Evolutionary conservation across 345 rosid genomes (phyloP), one percentile per base, ranked within the genome.

Genomic region (Euphorbia peplus): DNA sequence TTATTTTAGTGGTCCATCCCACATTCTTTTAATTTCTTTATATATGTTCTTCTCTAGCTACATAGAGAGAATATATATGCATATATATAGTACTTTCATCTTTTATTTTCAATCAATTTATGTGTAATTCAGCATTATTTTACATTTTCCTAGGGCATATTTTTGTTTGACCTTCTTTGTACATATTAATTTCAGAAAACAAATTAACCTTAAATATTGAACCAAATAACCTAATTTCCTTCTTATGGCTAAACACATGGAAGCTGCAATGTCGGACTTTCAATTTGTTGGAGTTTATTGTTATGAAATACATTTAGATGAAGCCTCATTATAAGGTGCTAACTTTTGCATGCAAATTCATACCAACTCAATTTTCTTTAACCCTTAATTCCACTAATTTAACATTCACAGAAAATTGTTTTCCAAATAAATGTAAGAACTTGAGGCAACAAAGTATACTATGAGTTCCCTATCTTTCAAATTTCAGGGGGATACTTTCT

Each of bases 191-290:
- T 11, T 22, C 9, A 16, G n/a, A 47, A 15, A 56, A 57, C 47
- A 9, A 1, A 22, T 5, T 57, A 52, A 2, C 1, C 26, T 14
- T 47, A 39, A 10, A 19, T 12, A 28, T 15, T 22, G 4, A 37
- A 53, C 29, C 13, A 18, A 64, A 37, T 5, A 42, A 73, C 46
- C 54, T 44, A 32, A 63, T 21, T 44, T 81, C 62, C 78, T 69
- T 41, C 60, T 67, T 78, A 64, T 18, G 47, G 72, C 69, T 70
- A 75, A 67, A 57, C 81, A 78, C 10, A 14, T 25, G 26, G 53
- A 65, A 28, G 15, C 56, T 60, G 13, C 58, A 29, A 19, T 32
- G 41, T 55, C 41, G 44, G 39, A 62, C 57, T 69, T 73, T 53
- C 60, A 60, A 39, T 22, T 24, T 18, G 63, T 55, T 51, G 44